phyloP scores from a whole-genome alignment of 1,284 basidiomycete genomes.

The Pulveroboletus sp. region DNA sequence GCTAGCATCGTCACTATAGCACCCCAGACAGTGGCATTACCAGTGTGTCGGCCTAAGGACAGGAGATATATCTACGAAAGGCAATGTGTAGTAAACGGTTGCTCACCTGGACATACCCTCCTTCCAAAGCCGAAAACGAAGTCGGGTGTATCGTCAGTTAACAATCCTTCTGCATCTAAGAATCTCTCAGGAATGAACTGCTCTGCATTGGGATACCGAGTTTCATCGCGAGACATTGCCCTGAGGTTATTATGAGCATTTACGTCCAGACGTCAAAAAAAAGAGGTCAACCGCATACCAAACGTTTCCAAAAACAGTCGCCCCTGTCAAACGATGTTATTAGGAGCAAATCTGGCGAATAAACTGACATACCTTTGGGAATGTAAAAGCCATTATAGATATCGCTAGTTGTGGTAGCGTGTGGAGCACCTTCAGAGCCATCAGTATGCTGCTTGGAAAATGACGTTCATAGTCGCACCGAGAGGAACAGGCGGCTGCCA shows the following conservation, averaged over 20 bases:
- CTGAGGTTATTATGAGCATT: constrained; percentile 12
- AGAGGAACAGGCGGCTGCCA: constrained; percentile 31
- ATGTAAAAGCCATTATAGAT: constrained; percentile 32
- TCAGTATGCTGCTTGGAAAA: neutral
- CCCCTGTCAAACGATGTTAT: constrained; percentile 5
- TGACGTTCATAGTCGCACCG: constrained; percentile 10
- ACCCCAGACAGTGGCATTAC: constrained; percentile 22
- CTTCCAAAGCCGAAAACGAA: constrained; percentile 32
- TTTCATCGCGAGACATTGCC: constrained; percentile 31
- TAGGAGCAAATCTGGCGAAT: neutral
- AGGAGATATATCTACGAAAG: neutral
- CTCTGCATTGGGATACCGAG: constrained; percentile 23
- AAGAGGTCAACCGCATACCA: constrained; percentile 16
- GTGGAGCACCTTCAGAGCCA: constrained; percentile 17
- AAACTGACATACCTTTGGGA: constrained; percentile 26
- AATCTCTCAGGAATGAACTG: constrained; percentile 30
- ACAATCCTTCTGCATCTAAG: constrained; percentile 16
- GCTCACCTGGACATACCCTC: constrained; percentile 24
- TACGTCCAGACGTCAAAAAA: neutral
- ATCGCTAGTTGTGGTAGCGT: constrained; percentile 17
- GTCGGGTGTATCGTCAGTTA: constrained; percentile 19
- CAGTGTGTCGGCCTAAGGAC: constrained; percentile 20
- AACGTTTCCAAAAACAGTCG: constrained; percentile 25
- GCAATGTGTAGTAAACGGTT: neutral
- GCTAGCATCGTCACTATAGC: constrained; percentile 29